Evolutionary conservation across 164 flowering plant genomes (phyloP), one percentile per base, ranked within the genome.

Genomic region (Taxillus chinensis): DNA sequence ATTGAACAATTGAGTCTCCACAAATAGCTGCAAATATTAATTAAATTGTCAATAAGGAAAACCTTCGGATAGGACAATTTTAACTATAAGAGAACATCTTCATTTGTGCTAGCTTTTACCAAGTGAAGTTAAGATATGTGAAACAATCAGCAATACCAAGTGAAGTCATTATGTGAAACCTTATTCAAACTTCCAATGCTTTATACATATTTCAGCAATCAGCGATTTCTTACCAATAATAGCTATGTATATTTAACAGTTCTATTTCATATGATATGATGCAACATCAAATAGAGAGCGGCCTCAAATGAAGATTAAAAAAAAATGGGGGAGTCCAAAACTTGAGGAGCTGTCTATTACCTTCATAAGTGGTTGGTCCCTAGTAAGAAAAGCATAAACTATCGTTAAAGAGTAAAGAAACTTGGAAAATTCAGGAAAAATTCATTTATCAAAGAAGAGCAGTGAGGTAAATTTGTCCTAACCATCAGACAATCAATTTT

Each of bases 401-500:
- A 66, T 93, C 99, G 69, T 90, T 93, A 8, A 90, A 85, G 72
- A 93, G 95, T 72, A 93, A 70, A 5, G 96, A 88, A 67, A 93
- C 97, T 97, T 93, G 80, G 72, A 67, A 78, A 58, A 11, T 45
- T 16, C 53, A 40, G 13, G 50, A 59, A 37, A 49, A 9, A 43
- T 12, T 38, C 40, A 14, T 16, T 45, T 41, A 53, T 57, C 45
- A 61, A 45, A 49, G 3, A 42, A 8, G 61, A 39, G 17, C 3
- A 10, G 56, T 39, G 40, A 41, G 39, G 12, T 17, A 41, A 43
- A 14, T 14, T 41, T 8, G 14, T 7, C 9, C 51, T 3, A 48
- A 14, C 9, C 12, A 7, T 14, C 9, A 48, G 0, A 48, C 4
- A 11, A 48, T 0, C 9, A 3, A 8, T 11, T 48, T 14, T 48